Evolutionary conservation across 352 stramenopile genomes (phyloP).

Genomic region (Globisporangium middletonii): DNA sequence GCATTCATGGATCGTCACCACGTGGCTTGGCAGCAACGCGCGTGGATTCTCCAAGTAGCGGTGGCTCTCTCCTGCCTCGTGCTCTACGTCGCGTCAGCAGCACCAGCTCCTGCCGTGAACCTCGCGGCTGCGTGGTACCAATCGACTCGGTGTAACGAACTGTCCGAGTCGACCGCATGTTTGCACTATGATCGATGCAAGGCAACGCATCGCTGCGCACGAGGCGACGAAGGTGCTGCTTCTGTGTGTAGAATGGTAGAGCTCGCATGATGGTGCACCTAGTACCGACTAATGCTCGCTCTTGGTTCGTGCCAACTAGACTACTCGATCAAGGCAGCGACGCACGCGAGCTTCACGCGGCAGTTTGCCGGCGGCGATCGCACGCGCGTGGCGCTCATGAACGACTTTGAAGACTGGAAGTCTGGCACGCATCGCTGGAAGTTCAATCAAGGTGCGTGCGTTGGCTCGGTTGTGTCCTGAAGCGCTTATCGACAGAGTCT

Average conservation of each 20-base stretch:
- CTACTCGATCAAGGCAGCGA: conserved; percentile 78
- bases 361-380: conserved; percentile 79
- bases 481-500: neutral
- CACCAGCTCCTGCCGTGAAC: neutral
- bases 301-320: conserved; percentile 19
- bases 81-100: neutral
- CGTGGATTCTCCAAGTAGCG: neutral
- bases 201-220: conserved; percentile 89
- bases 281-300: neutral
- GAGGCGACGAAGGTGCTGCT: conserved; percentile 64
- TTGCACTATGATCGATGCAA: conserved; percentile 92
- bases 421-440: conserved; percentile 74
- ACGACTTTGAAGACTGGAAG: conserved; percentile 96
- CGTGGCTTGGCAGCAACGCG: too few relatives aligned
- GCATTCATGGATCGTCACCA: neutral
- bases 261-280: too few relatives aligned
- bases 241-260: too few relatives aligned
- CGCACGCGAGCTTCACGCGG: conserved; percentile 70
- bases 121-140: conserved; percentile 48
- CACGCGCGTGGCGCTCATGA: conserved; percentile 70
- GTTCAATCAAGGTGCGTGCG: conserved; percentile 21
- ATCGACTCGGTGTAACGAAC: conserved; percentile 54
- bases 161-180: conserved; percentile 32
- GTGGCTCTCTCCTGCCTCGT: neutral
- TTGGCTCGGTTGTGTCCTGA: neutral